Base-by-base conservation (phyloP, 768 basidiomycete species). In the Pisolithus microcarpus region DNA sequence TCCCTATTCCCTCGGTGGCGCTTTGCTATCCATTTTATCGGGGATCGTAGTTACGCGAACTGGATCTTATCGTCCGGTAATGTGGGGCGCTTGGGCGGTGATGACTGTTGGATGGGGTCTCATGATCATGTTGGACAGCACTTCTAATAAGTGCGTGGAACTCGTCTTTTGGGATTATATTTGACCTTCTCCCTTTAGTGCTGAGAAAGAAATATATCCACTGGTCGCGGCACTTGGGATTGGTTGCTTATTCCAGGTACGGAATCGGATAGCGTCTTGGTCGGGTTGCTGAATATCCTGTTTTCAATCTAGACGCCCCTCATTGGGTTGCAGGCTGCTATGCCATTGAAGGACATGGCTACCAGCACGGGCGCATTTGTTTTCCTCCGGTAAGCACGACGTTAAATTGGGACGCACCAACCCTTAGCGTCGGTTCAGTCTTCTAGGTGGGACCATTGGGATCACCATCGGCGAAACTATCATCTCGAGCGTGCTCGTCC, bases 381-480 rank as follows among this genome's bases (percentile, higher is more conserved):
- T 0, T 61, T 76, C 16, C 28, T 73, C 21, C 62, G 65, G 64
- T 69, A 46, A 30, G 48, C 48, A 15, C n/a, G n/a, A 26, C 47
- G 21, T 16, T 21, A 4, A 11, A 7, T 21, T 21, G n/a, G 10
- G 21, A 18, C 8, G 7, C 39, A 40, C 21, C 39, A 19, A 40
- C 18, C 8, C 39, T 40, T 4, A 40, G 8, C 7, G 18, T 11
- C 19, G n/a, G 37, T 47, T 13, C 56, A 85, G 86, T 58, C 80
- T 76, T 3, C 61, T 90, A 44, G 87, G 88, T 15, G 85, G 83
- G 36, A 85, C 87, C 1, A 72, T 91, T 24, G 85, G 86, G 16
- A 81, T 90, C 50, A 78, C 86, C 1, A 64, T 87, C 40, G 86
- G 87, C 28, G 81, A 89, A 59, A 79, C 81, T 3, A 82, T 89